A percentile compares a stretch with the other conserved stretches of the same genome.
phyloP scores from a whole-genome alignment of 768 basidiomycete species.

The Boletales sp. region DNA sequence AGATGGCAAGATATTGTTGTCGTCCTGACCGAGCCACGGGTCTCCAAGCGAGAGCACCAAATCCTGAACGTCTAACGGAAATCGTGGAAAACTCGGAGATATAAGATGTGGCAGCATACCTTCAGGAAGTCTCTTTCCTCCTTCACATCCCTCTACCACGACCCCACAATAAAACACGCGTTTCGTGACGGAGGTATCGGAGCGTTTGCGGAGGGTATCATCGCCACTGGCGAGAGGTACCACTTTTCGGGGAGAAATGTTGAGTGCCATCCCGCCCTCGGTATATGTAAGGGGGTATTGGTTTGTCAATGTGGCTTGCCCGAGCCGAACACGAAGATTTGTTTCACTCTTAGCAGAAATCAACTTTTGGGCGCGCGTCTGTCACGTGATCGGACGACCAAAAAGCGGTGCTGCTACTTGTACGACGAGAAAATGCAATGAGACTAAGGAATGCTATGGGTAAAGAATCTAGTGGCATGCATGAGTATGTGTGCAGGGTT shows the following conservation, averaged over 20 bases:
- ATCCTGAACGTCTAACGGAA: conserved; percentile 65
- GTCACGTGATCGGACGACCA: conserved; percentile 23
- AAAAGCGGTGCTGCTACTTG: neutral
- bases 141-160: conserved; percentile 80
- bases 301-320: conserved; percentile 1
- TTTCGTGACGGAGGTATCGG: conserved; percentile 49
- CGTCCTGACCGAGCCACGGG: conserved; percentile 51
- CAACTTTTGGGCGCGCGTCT: conserved; percentile 11
- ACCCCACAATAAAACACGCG: conserved; percentile 89
- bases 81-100: conserved; percentile 9
- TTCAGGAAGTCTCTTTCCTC: conserved; percentile 63
- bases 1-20: conserved; percentile 45
- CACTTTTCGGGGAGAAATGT: conserved; percentile 66
- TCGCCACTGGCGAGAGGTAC: conserved; percentile 72
- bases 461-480: conserved; percentile 8
- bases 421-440: conserved; percentile 14
- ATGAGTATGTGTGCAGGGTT: conserved; percentile 18
- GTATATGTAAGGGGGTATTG: neutral
- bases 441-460: conserved; percentile 4
- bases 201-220: conserved; percentile 44
- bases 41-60: conserved; percentile 75
- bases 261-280: conserved; percentile 54
- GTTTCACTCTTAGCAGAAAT: neutral
- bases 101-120: conserved; percentile 38
- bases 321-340: no score